Base-by-base conservation (phyloP, 805 yeast species). In the Yarrowia alimentaria region DNA sequence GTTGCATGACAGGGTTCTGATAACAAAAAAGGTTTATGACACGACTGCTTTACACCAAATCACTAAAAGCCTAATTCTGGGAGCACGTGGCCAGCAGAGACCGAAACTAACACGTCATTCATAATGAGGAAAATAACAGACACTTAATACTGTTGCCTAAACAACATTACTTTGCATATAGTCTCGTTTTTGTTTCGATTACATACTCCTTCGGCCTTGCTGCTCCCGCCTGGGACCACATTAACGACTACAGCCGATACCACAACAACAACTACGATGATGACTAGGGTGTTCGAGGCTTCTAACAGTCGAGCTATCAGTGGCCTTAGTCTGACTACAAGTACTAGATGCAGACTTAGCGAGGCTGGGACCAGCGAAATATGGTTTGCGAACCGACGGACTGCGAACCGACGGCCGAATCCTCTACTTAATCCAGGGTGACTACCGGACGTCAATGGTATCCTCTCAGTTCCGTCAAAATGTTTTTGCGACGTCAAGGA, bases 321-420 rank as follows among this genome's bases (percentile, higher is more conserved):
- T 37, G 43, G 43, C 43, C 43, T 30, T 30, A 37, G 43, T 37
- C 43, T 17, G 43, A 37, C 30, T 37, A 37, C 43, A 30, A 24
- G 22, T 37, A 37, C 43, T 30, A 37, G 30, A 37, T 37, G 43
- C 30, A 29, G 24, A 30, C 43, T 11, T 21, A 17, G 43, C 43
- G 22, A 8, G n/a, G n/a, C n/a, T n/a, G n/a, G n/a, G 30, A 37
- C 30, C 24, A 24, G 22, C 43, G 43, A 24, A 40, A 40, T 33
- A 40, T 40, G 2, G 25, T 19, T 33, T n/a, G n/a, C n/a, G n/a
- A n/a, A n/a, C n/a, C n/a, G n/a, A n/a, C n/a, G n/a, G n/a, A n/a
- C 20, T 40, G 48, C 32, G 34, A 28, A 40, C 48, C 14, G 34
- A 40, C 26, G 48, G 48, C 34, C 32, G 34, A 28, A 29, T 26